These are phyloP conservation scores for Arthrobotrys megalospora DNA, from an alignment of 2,329 filamentous ascomycete genomes.

Conservation along the genomic window DNA sequence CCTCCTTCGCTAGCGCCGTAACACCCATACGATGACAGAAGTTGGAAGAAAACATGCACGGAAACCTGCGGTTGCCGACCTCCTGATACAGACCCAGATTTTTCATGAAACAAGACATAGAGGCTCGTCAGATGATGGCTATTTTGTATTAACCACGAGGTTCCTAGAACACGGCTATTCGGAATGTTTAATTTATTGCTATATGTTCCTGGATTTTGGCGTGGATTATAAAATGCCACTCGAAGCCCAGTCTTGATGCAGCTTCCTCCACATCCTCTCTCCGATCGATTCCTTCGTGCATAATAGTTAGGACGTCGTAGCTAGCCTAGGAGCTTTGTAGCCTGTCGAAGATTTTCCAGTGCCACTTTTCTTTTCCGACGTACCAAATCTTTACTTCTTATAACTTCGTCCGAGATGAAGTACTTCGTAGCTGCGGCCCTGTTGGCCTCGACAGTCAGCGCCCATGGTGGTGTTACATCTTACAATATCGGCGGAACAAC, in stretches of 20 bases:
- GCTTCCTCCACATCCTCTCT: constrained; percentile 31
- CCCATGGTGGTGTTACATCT: constrained; percentile 54
- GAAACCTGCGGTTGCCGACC: constrained; percentile 7
- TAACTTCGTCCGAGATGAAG: constrained; percentile 39
- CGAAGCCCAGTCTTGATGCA: constrained; percentile 2
- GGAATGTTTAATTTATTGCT: constrained; percentile 38
- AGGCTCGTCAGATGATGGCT: constrained; percentile 33
- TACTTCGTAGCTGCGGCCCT: constrained; percentile 50
- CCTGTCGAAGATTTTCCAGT: constrained; percentile 5
- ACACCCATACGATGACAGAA: not conserved
- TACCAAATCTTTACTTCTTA: not conserved
- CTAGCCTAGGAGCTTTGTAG: not conserved
- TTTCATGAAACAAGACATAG: constrained; percentile 37
- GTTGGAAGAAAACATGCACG: not conserved
- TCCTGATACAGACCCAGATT: constrained; percentile 40
- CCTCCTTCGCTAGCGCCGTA: constrained; percentile 14
- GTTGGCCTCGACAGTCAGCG: constrained; percentile 56
- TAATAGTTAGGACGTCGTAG: not conserved
- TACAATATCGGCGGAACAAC: constrained; percentile 38
- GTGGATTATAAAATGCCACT: constrained; percentile 45
- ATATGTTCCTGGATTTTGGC: constrained; percentile 32
- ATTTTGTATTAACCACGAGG: not conserved
- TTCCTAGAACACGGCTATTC: constrained; percentile 24
- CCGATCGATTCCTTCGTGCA: constrained; percentile 18
- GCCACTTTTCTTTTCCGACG: constrained; percentile 15